Evolutionary conservation across 208 protist genomes (phyloP), one percentile per base, ranked within the genome.

Genomic region (Leptomonas seymouri): DNA sequence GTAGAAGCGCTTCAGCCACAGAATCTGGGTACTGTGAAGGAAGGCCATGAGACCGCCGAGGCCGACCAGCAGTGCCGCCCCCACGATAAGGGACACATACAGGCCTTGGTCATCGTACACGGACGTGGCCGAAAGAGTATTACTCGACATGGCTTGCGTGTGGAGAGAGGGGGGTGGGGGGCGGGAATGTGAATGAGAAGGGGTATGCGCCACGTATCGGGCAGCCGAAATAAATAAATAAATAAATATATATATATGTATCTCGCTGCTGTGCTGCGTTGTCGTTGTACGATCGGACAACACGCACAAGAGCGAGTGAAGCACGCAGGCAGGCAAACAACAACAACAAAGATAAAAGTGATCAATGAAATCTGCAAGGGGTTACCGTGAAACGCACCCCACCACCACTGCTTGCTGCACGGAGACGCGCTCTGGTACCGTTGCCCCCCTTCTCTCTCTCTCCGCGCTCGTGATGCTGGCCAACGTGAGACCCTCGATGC

Each of bases 71-170:
- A 85, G 21, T 18, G 74, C 48, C 30, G 45, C 39, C 18, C 84
- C 78, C 0, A 91, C 67, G 16, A 85, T 46, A 25, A 91, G 55
- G 12, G 88, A 82, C 57, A 90, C 78, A 48, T 78, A 78, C 54
- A 95, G 75, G 14, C 90, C 90, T n/a, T 95, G 81, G 56, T 95
- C 87, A 74, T 95, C 86, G 78, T 86, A 95, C 30, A 59, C 81
- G 46, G 78, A 53, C 11, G 65, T 44, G 39, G 69, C 41, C 27
- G 27, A 21, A 15, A 86, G 69, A 8, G 50, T 62, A 54, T 3
- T 9, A 3, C 9, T 51, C 49, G 57, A 61, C 61, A 74, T 74
- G 31, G 50, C 36, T 15, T 5, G 12, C 12, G 7, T 48, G 44
- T 70, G 6, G 57, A 51, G 50, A 28, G 16, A 57, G 39, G 28